Conservation (phyloP, 1,284 basidiomycete genomes). For the Apiotrichum brassicae region DNA sequence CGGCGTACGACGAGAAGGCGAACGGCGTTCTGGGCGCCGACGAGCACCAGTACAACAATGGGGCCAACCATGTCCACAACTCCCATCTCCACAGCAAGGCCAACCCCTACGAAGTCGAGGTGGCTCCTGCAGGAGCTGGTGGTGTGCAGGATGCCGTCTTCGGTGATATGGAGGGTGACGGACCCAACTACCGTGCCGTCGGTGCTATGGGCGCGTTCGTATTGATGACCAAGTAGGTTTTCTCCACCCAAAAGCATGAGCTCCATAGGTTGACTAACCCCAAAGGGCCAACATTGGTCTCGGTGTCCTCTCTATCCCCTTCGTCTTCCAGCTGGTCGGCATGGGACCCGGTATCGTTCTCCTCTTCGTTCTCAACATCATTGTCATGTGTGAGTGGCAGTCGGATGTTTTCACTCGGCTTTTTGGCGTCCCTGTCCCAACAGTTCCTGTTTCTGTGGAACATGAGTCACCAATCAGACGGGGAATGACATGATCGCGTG, state of each 20-base stretch:
- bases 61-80: neutral
- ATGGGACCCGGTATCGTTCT: constrained; percentile 36
- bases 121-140: constrained; percentile 11
- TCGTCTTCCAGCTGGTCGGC: constrained; percentile 26
- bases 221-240: constrained; percentile 16
- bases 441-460: too few species aligned
- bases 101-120: constrained; percentile 11
- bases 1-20: constrained; percentile 1
- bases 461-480: too few species aligned
- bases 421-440: too few species aligned
- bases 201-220: constrained; percentile 19
- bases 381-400: constrained; percentile 31
- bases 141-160: constrained; percentile 27
- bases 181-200: constrained; percentile 30
- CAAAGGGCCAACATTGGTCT: constrained; percentile 26
- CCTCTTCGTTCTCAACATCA: constrained; percentile 31
- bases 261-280: neutral
- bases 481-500: neutral
- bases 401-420: neutral
- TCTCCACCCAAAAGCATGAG: constrained; percentile 4
- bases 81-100: constrained; percentile 4
- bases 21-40: neutral
- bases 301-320: constrained; percentile 31
- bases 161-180: constrained; percentile 24
- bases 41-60: neutral